phyloP scores from a whole-genome alignment of 2,329 filamentous ascomycete genomes.

The Cryphonectria carpinicola region DNA sequence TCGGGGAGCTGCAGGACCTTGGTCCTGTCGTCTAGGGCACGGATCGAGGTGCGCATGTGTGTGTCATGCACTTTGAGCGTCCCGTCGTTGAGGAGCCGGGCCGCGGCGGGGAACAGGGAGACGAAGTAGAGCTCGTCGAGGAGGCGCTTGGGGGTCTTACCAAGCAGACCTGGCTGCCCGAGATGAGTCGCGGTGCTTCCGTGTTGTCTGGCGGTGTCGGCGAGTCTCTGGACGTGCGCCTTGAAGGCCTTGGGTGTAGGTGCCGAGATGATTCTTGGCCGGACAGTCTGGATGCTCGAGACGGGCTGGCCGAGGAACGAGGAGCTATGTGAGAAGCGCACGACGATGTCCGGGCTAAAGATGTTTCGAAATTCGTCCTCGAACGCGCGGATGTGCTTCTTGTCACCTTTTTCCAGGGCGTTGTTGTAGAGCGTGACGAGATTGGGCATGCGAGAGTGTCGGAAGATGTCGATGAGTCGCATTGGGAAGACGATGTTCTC shows the following conservation, averaged over 20 bases:
- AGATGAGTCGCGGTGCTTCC: background rate
- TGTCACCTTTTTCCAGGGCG: background rate
- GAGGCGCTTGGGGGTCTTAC: background rate
- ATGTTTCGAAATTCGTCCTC: background rate
- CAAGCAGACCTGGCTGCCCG: background rate
- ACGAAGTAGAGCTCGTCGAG: slow-evolving; percentile 18
- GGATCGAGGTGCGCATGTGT: background rate
- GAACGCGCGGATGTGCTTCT: background rate
- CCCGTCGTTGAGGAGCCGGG: background rate
- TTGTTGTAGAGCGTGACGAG: background rate
- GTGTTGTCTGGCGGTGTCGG: background rate
- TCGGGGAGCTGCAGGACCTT: background rate
- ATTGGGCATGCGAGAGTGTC: background rate
- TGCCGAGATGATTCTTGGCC: background rate
- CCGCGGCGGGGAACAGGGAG: slow-evolving; percentile 18
- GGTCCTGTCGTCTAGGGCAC: background rate
- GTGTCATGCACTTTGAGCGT: background rate
- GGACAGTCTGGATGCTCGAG: slow-evolving; percentile 4
- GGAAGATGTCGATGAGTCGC: background rate
- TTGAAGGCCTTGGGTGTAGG: background rate
- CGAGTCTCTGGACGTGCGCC: background rate
- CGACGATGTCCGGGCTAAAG: background rate
- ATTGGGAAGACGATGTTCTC: background rate
- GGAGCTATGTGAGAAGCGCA: background rate
- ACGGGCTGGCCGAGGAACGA: slow-evolving; percentile 6